Evolutionary conservation across 2,329 filamentous ascomycete genomes (phyloP).

Genomic region (Bipolaris oryzae): DNA sequence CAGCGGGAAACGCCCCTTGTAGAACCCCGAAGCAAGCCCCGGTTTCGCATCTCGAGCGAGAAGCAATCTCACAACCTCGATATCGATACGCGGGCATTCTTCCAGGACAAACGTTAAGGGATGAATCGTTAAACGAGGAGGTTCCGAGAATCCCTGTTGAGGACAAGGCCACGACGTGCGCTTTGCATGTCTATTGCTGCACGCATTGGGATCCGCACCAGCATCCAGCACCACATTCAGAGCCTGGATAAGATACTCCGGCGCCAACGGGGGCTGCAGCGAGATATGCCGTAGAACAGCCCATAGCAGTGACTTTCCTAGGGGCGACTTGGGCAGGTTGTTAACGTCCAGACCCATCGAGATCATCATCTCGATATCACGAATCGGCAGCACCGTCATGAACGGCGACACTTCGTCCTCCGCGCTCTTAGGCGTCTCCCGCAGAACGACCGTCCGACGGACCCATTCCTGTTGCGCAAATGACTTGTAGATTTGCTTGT

Average conservation of each 20-base stretch:
- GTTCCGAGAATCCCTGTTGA: constrained; percentile 8
- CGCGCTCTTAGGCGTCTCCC: constrained; percentile 18
- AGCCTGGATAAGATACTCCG: constrained; percentile 25
- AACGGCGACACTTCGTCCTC: constrained; percentile 18
- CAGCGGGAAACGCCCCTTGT: constrained; percentile 32
- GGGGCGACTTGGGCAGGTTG: constrained; percentile 20
- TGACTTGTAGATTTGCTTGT: constrained; percentile 29
- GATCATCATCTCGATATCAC: constrained; percentile 31
- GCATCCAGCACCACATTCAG: constrained; percentile 25
- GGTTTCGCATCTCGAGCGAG: constrained; percentile 29
- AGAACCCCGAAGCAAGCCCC: constrained; percentile 28
- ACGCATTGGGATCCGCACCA: constrained; percentile 30
- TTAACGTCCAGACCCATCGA: constrained; percentile 36
- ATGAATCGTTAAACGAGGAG: constrained; percentile 20
- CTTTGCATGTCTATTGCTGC: constrained; percentile 15
- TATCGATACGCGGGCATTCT: constrained; percentile 26
- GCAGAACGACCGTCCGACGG: constrained; percentile 25
- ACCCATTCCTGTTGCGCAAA: constrained; percentile 39
- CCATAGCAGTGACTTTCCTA: constrained; percentile 32
- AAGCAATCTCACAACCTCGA: constrained; percentile 30
- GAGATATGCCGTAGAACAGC: constrained; percentile 27
- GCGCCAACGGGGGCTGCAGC: constrained; percentile 18
- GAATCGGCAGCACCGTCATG: constrained; percentile 23
- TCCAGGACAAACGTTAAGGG: constrained; percentile 36
- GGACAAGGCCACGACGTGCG: constrained; percentile 19